phyloP scores from a whole-genome alignment of 495 filamentous ascomycete species.

The Talaromyces stipitatus region DNA sequence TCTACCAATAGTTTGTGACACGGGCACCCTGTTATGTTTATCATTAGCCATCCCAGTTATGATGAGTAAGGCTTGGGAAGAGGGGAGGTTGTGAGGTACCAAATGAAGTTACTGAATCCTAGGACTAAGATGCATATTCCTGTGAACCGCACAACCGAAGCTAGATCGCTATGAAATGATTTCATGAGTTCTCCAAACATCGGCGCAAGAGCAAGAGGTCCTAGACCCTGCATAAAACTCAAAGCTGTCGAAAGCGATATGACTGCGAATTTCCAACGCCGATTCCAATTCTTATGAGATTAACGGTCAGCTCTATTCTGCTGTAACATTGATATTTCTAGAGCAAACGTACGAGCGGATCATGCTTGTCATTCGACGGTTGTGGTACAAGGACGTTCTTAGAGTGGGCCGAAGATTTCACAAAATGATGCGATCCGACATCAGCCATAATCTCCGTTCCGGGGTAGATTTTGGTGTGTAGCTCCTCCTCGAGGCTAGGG shows the following conservation, averaged over 20 bases:
- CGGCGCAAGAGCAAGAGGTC: slow-evolving; percentile 39
- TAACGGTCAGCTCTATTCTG: background rate
- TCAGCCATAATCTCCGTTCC: slow-evolving; percentile 59
- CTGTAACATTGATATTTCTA: background rate
- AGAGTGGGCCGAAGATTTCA: slow-evolving; percentile 36
- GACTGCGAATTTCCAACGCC: slow-evolving; percentile 32
- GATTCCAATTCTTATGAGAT: slow-evolving; percentile 29
- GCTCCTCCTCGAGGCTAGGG: slow-evolving; percentile 30
- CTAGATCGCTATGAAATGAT: slow-evolving; percentile 45
- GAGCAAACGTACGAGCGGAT: slow-evolving; percentile 26
- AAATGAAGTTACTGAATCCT: slow-evolving; percentile 58
- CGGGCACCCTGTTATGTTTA: slow-evolving; percentile 41
- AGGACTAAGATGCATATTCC: slow-evolving; percentile 56
- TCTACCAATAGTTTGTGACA: slow-evolving; percentile 50
- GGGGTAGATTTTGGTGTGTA: slow-evolving; percentile 49
- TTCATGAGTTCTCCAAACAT: slow-evolving; percentile 49
- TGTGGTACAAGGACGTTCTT: slow-evolving; percentile 47
- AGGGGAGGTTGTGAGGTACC: slow-evolving; percentile 16
- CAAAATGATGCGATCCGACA: slow-evolving; percentile 53
- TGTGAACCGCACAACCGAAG: slow-evolving; percentile 41
- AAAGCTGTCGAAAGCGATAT: slow-evolving; percentile 40
- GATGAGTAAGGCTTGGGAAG: background rate
- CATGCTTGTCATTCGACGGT: slow-evolving; percentile 38
- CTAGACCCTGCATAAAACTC: slow-evolving; percentile 7
- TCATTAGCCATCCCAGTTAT: too few relatives aligned